Conservation (phyloP, 768 basidiomycete genomes). For the Lactarius tabidus region DNA sequence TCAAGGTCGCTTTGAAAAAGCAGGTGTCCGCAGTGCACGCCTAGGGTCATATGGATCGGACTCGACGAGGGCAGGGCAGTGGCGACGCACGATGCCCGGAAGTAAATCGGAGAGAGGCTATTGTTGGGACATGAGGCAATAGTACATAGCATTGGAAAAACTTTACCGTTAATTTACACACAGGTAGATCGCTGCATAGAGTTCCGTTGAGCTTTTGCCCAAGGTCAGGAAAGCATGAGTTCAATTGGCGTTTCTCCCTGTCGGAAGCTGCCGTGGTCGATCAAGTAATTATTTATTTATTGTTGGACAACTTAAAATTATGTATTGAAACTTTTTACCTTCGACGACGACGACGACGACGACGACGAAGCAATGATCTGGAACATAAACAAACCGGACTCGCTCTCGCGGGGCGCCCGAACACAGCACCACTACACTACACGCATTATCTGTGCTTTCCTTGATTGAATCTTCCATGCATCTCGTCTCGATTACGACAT, state of each 20-base stretch:
- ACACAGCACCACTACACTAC: not conserved
- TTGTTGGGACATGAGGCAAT: not conserved
- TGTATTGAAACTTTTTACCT: too few species aligned
- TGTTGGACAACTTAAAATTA: not conserved
- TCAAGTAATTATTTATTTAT: not conserved
- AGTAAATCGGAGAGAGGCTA: not conserved
- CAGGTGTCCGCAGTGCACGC: not conserved
- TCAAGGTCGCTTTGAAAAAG: not conserved
- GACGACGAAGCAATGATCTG: not conserved
- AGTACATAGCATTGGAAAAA: not conserved
- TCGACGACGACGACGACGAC: too few species aligned
- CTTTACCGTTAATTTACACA: not conserved
- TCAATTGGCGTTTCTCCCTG: not conserved
- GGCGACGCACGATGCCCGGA: not conserved
- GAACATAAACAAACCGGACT: not conserved
- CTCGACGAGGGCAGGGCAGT: not conserved
- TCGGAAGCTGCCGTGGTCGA: not conserved
- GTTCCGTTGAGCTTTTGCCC: not conserved
- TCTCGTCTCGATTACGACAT: not conserved
- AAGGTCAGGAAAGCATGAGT: too few species aligned
- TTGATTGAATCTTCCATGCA: not conserved
- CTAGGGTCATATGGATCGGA: not conserved
- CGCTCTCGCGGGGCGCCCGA: slow-evolving; percentile 1
- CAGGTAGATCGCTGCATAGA: not conserved
- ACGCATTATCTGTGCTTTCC: slow-evolving; percentile 4